Base-by-base conservation (phyloP, 768 basidiomycete species). In the Russula abietina region DNA sequence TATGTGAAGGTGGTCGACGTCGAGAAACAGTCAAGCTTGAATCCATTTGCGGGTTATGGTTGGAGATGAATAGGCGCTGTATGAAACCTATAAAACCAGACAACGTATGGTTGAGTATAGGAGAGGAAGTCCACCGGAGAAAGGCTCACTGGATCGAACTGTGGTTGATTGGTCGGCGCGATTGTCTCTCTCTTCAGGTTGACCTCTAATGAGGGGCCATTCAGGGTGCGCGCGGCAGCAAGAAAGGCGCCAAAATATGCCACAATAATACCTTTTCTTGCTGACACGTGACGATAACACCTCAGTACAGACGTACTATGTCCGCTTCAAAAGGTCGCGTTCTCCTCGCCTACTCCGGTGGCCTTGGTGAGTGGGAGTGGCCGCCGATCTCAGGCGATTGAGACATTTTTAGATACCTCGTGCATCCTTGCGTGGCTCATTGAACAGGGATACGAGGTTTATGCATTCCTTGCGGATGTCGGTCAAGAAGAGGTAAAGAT, bases 381-480 rank as follows among this genome's bases (percentile, higher is more conserved):
- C 17, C 16, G 24, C 49, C n/a, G 38, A 54, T 55, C 19, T 9
- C 32, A 43, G 26, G n/a, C 36, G 30, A 39, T 36, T 58, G 19
- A 62, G 36, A 30, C 41, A 4, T 4, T 43, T 60, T 11, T 70
- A 95, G 97, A 99, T 76, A 99, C 97, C 24, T 98, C 96, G 41
- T 98, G 96, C 77, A 99, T 99, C 78, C 88, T 98, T 70, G 93
- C 93, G 57, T 99, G 96, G 96, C 81, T 99, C 76, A 93, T 98
- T 75, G 97, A 99, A 74, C 82, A 98, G 74, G 94, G 93, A 61
- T 99, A 98, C 77, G 91, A 98, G 72, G 96, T 98, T 67, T 85
- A 89, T 69, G 93, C 94, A 26, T 98, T 95, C 83, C 94, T 96
- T 91, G 92, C 93, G 14, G 91, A 95, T 77, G 89, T 96, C 60